phyloP scores from a whole-genome alignment of 1,284 basidiomycete genomes.

The Rhizoctonia solani region DNA sequence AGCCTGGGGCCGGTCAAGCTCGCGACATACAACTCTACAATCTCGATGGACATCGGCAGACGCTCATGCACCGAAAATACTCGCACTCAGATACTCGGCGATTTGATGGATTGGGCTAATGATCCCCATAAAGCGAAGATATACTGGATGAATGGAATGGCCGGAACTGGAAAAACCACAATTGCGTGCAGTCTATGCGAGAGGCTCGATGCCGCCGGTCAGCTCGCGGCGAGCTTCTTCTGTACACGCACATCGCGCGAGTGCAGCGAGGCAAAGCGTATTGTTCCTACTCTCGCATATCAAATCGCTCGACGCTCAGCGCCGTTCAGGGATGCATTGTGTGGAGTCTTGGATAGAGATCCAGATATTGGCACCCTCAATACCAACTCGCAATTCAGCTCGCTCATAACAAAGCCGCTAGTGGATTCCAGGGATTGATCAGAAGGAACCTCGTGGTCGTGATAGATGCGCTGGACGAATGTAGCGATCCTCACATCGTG shows the following conservation, averaged over 20 bases:
- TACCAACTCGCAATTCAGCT: slow-evolving; percentile 8
- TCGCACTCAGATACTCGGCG: slow-evolving; percentile 36
- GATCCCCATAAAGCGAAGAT: slow-evolving; percentile 29
- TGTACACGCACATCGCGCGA: slow-evolving; percentile 41
- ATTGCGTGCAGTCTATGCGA: slow-evolving; percentile 41
- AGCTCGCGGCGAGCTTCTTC: slow-evolving; percentile 44
- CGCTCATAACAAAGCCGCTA: slow-evolving; percentile 26
- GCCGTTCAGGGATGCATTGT: background rate
- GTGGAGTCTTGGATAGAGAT: background rate
- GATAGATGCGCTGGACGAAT: slow-evolving; percentile 36
- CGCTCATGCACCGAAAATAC: slow-evolving; percentile 35
- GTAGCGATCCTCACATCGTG: background rate
- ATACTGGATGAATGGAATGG: slow-evolving; percentile 42
- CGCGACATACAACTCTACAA: background rate
- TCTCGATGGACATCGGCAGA: background rate
- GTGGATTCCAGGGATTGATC: background rate
- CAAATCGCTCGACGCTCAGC: slow-evolving; percentile 19
- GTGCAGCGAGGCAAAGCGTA: slow-evolving; percentile 6
- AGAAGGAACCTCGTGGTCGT: slow-evolving; percentile 4
- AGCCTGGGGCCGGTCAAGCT: background rate
- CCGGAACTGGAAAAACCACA: slow-evolving; percentile 41
- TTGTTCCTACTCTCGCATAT: slow-evolving; percentile 33
- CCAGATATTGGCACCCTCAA: background rate
- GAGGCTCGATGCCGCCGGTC: background rate
- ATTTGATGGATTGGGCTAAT: slow-evolving; percentile 36